A percentile compares a stretch with the other conserved stretches of the same genome.
Evolutionary conservation across 2,329 filamentous ascomycete species (phyloP).

Genomic region (Emmonsia crescens): DNA sequence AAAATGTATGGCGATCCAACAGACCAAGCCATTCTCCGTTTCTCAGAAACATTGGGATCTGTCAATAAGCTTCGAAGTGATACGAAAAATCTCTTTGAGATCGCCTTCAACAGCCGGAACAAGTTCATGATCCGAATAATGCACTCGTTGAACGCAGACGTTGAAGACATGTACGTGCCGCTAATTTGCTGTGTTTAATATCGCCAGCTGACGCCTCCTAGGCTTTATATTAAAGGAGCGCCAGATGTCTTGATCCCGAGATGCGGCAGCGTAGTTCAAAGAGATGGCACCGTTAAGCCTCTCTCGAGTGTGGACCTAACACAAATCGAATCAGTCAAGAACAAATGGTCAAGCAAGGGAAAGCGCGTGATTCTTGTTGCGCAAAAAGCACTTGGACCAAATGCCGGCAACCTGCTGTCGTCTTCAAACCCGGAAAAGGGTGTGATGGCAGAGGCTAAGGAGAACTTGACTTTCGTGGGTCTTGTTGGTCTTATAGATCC

Average conservation of each 20-base stretch:
- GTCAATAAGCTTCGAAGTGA: conserved; percentile 49
- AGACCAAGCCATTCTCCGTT: conserved; percentile 61
- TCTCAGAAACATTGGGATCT: conserved; percentile 54
- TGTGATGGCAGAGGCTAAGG: conserved; percentile 42
- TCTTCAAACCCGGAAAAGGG: conserved; percentile 46
- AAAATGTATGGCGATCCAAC: conserved; percentile 66
- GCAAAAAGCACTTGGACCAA: conserved; percentile 46
- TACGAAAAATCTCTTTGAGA: conserved; percentile 57
- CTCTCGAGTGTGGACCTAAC: conserved; percentile 39
- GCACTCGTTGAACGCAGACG: conserved; percentile 19
- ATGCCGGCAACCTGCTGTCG: conserved; percentile 36
- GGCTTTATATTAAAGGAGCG: conserved; percentile 63
- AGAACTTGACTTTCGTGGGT: conserved; percentile 43
- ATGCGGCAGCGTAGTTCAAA: conserved; percentile 47
- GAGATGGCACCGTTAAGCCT: conserved; percentile 43
- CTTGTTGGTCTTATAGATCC: conserved; percentile 51
- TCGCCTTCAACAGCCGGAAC: conserved; percentile 73
- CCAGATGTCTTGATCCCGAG: conserved; percentile 60
- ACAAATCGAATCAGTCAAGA: conserved; percentile 50
- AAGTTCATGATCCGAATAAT: conserved; percentile 67
- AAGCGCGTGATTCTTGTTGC: conserved; percentile 58
- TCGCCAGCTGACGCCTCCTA: conserved; percentile 14
- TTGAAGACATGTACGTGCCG: conserved; percentile 29
- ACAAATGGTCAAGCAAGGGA: conserved; percentile 57
- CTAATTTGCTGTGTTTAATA: neutral